Conservation (phyloP, 306 rosid genomes). For the Geum urbanum region DNA sequence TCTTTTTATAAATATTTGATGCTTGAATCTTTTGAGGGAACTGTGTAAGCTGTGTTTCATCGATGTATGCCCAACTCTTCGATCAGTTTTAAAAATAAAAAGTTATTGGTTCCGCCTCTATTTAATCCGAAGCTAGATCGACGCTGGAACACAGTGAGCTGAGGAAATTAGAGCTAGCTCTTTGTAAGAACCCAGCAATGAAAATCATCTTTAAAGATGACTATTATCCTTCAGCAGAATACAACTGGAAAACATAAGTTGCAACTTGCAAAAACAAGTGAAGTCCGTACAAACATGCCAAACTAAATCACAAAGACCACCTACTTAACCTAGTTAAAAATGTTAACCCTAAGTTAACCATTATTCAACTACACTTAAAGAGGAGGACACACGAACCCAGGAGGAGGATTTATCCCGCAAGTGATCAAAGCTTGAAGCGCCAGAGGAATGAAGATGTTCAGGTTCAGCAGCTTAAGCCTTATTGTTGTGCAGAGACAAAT, state of each 20-base stretch:
- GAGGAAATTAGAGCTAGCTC: background rate
- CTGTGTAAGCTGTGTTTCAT: no score
- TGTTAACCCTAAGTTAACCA: conserved; percentile 10
- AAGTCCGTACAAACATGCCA: background rate
- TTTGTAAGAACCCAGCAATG: background rate
- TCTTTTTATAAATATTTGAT: no score
- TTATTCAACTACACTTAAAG: conserved; percentile 18
- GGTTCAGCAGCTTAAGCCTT: conserved; percentile 67
- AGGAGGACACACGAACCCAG: conserved; percentile 88
- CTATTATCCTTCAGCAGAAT: background rate
- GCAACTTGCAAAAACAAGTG: background rate
- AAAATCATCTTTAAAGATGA: background rate
- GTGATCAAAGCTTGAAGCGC: conserved; percentile 72
- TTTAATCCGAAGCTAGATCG: no score
- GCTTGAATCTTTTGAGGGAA: no score
- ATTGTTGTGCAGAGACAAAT: conserved; percentile 77
- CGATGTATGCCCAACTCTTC: no score
- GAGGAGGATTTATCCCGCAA: conserved; percentile 82
- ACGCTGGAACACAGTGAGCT: no score
- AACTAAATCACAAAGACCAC: background rate
- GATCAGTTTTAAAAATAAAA: no score
- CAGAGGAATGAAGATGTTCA: conserved; percentile 69
- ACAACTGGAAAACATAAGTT: background rate
- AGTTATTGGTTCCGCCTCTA: no score
- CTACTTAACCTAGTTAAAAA: background rate